These are phyloP conservation scores for Phytophthora europaea DNA, from an alignment of 352 stramenopile genomes.

Conservation along the genomic window DNA sequence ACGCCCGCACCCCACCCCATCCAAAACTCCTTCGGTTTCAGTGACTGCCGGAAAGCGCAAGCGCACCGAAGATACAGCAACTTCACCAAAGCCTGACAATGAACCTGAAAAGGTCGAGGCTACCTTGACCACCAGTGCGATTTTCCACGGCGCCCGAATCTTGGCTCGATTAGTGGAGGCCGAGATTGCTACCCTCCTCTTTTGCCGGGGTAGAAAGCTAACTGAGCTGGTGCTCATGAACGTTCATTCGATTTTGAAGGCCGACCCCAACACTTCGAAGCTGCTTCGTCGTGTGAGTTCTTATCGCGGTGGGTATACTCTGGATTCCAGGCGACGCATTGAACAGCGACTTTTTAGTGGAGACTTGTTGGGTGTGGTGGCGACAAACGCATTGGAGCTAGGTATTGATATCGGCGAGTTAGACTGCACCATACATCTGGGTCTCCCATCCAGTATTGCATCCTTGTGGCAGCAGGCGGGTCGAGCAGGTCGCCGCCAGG, in stretches of 20 bases:
- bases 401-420: slow-evolving; percentile 96
- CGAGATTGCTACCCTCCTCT: slow-evolving; percentile 95
- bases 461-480: slow-evolving; percentile 98
- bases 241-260: slow-evolving; percentile 73
- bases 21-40: not conserved
- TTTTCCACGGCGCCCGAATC: slow-evolving; percentile 94
- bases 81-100: not conserved
- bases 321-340: slow-evolving; percentile 92
- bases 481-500: slow-evolving; percentile 91
- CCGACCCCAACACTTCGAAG: slow-evolving; percentile 42
- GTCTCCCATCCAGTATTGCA: slow-evolving; percentile 93
- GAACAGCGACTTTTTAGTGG: slow-evolving; percentile 96
- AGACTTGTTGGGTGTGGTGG: slow-evolving; percentile 96
- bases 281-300: slow-evolving; percentile 77
- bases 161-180: slow-evolving; percentile 92
- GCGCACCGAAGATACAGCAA: slow-evolving; percentile 4
- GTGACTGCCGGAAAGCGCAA: slow-evolving; percentile 34
- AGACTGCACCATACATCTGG: slow-evolving; percentile 97
- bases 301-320: slow-evolving; percentile 97
- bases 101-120: slow-evolving; percentile 8
- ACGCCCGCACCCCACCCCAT: not conserved
- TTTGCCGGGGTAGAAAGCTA: slow-evolving; percentile 96
- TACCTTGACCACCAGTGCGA: slow-evolving; percentile 58
- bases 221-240: slow-evolving; percentile 94
- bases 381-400: slow-evolving; percentile 97